phyloP scores from a whole-genome alignment of 1,284 basidiomycete genomes.

The Marasmius oreades region DNA sequence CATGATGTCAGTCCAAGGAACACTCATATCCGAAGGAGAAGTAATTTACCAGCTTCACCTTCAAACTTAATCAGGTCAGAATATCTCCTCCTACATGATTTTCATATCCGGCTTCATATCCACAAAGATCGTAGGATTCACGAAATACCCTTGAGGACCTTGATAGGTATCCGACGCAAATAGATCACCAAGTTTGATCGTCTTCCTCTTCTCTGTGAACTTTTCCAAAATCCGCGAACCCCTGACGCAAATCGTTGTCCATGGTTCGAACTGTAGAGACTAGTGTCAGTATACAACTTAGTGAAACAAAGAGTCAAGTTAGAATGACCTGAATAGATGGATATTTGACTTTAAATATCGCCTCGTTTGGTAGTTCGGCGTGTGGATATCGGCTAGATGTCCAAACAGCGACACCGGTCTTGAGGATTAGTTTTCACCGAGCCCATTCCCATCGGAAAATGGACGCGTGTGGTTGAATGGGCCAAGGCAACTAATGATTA shows the following conservation, averaged over 20 bases:
- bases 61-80: slow-evolving; percentile 83
- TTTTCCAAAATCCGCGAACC: slow-evolving; percentile 76
- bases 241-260: slow-evolving; percentile 85
- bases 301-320: too few species aligned
- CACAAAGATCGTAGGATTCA: slow-evolving; percentile 82
- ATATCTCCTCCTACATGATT: slow-evolving; percentile 88
- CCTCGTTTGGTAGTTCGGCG: too few species aligned
- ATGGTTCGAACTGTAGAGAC: slow-evolving; percentile 16
- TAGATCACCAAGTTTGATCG: slow-evolving; percentile 66
- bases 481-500: too few species aligned
- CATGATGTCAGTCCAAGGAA: slow-evolving; percentile 2
- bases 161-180: slow-evolving; percentile 71
- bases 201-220: slow-evolving; percentile 57
- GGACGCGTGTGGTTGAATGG: too few species aligned
- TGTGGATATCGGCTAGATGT: too few species aligned
- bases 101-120: slow-evolving; percentile 74
- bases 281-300: too few species aligned
- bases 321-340: too few species aligned
- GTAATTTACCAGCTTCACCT: slow-evolving; percentile 44
- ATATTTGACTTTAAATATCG: too few species aligned
- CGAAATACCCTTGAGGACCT: slow-evolving; percentile 61
- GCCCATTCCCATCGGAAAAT: too few species aligned
- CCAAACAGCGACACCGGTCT: too few species aligned
- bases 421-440: too few species aligned
- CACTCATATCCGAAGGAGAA: slow-evolving; percentile 7